Base-by-base conservation (phyloP, 1,284 basidiomycete genomes). In the Tilletia indica region DNA sequence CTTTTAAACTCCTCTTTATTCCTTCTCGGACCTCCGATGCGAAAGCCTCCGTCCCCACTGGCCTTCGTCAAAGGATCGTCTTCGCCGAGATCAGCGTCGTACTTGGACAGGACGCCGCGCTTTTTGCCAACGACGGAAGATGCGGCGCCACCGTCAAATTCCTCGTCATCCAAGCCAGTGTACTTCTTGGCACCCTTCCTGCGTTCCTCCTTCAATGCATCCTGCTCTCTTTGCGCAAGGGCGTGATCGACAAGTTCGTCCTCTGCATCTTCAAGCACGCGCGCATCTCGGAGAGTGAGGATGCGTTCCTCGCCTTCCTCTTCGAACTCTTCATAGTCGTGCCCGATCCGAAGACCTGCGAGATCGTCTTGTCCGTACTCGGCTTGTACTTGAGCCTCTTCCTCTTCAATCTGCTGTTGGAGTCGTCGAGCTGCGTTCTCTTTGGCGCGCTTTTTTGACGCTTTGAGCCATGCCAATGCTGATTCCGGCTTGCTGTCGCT, bases 201-300 rank as follows among this genome's bases (percentile, higher is more conserved):
- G 51, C 93, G 86, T 70, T 94, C 92, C 67, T 90, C 88, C 70
- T 90, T 92, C 86, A 91, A 91, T 83, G 91, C 89, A 31, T 89
- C 89, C 11, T 89, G 89, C 79, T 94, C 93, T 66, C 89, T 89
- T 83, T 97, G 94, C 0, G 92, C 93, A 86, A 98, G 89, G 78
- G 94, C 92, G 67, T 96, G 87, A 80, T 99, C 97, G 86, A 97
- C 92, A 21, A 99, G 88, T 85, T 97, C 96, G 85, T 99, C 97
- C 90, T 99, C 97, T 92, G 73, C 79, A 91, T 93, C 93, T 87
- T 97, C 94, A 42, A 99, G 90, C 70, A 99, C 92, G 48, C 92
- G 90, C 79, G 91, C 91, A 84, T 99, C 97, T 88, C 96, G 95
- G 80, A 99, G 87, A 0, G 97, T 99, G 77, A 99, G 90, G 86